Evolutionary conservation across 2,329 filamentous ascomycete species (phyloP), one percentile per base, ranked within the genome.

Genomic region (Penicillium sp.): DNA sequence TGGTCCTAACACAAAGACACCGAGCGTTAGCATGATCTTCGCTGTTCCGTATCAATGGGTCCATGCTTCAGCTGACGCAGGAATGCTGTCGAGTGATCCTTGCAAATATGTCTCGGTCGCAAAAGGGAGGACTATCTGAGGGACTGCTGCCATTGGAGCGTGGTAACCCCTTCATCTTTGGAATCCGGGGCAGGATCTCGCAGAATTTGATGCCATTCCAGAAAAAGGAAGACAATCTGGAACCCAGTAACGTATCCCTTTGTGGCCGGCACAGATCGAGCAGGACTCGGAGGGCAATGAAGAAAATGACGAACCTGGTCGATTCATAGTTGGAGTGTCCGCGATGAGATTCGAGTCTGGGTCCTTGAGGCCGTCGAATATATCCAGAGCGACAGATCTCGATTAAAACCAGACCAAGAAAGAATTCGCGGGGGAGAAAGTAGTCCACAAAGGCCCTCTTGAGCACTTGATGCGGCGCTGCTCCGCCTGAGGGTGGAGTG

Each of bases 301-400:
- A 62, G 56, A 59, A 57, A 68, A 62, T 61, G 43, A 73, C 76
- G 57, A 64, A 80, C 76, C 77, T 78, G 74, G 73, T 65, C 74
- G 71, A 72, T 80, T 79, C 77, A 80, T 80, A 61, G 58, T 68
- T 37, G 41, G 40, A 23, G 12, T 18, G 37, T 49, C 26, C 18
- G 20, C n/a, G 7, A 51, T 21, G 30, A 51, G 30, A 26, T 45
- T 23, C 24, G 27, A 24, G 34, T 29, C 9, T 54, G 46, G 34
- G 52, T 37, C 34, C 48, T 33, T 50, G 46, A 54, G 49, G 52
- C 24, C 45, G 48, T 56, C 48, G 52, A 51, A 56, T 42, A 50
- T 56, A 42, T 46, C 26, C 39, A 42, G 54, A 52, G 49, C 33
- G 32, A 51, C 27, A 39, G 47, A 51, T 34, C 45, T 51, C 48